Conservation (phyloP, 257 asterid species). For the Anisodus tanguticus region DNA sequence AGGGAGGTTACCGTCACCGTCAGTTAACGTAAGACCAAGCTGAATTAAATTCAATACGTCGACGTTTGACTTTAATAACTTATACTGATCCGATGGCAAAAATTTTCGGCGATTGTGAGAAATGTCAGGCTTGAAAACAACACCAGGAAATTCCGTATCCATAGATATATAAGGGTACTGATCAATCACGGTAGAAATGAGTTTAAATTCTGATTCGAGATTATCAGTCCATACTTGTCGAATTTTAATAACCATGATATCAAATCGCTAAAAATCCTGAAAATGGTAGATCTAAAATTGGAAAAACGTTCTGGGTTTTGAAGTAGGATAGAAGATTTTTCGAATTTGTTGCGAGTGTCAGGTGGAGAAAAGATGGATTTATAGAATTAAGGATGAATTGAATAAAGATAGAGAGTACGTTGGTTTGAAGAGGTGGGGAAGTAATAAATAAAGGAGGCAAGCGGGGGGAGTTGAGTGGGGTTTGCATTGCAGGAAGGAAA, state of each 20-base stretch:
- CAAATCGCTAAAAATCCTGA: neutral
- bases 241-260: conserved; percentile 39
- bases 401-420: neutral
- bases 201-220: conserved; percentile 54
- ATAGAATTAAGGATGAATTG: neutral
- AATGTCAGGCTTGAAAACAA: conserved; percentile 50
- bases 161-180: conserved; percentile 59
- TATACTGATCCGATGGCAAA: conserved; percentile 50
- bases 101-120: conserved; percentile 25
- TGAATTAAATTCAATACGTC: conserved; percentile 58
- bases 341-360: neutral
- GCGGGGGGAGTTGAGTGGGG: neutral
- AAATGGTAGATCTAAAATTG: neutral
- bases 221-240: conserved; percentile 72
- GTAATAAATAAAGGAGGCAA: neutral
- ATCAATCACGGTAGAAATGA: conserved; percentile 54
- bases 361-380: conserved; percentile 17
- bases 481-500: neutral
- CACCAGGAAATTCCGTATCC: conserved; percentile 91
- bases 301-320: neutral
- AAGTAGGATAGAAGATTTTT: neutral
- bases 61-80: conserved; percentile 53
- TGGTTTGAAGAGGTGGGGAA: neutral
- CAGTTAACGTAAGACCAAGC: conserved; percentile 62
- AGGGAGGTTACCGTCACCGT: conserved; percentile 59